Conservation (phyloP, 768 basidiomycete species). For the Asterophora lycoperdoides region DNA sequence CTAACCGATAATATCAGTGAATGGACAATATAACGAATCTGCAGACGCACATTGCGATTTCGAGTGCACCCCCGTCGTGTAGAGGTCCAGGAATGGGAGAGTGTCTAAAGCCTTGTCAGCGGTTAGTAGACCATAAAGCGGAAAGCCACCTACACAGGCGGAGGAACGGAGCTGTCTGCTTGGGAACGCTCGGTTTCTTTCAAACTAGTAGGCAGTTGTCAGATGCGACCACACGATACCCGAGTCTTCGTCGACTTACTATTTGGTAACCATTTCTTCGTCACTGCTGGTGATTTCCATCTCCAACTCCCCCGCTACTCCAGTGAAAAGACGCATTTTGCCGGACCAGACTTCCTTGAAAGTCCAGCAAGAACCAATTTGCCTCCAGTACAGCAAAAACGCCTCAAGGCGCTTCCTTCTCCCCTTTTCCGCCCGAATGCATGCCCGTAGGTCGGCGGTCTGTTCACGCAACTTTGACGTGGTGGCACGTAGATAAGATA, state of each 20-base stretch:
- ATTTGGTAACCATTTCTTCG: conserved; percentile 6
- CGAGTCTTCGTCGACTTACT: neutral
- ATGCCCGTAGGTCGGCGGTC: conserved; percentile 7
- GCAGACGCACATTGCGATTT: neutral
- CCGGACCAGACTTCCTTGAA: conserved; percentile 19
- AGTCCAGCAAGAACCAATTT: conserved; percentile 10
- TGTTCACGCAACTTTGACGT: conserved; percentile 8
- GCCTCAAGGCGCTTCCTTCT: conserved; percentile 15
- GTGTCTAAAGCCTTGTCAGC: neutral
- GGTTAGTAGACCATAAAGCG: neutral
- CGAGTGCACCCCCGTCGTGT: neutral
- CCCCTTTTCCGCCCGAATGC: conserved; percentile 13
- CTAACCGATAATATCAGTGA: neutral
- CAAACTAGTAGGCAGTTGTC: no score
- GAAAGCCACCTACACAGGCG: neutral
- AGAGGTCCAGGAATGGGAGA: neutral
- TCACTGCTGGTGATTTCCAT: conserved; percentile 14
- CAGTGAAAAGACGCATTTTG: conserved; percentile 6
- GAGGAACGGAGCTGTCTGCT: neutral
- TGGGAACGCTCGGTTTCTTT: no score
- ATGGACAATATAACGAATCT: neutral
- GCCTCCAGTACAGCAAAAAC: conserved; percentile 15
- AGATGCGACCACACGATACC: no score
- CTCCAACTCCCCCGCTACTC: neutral
- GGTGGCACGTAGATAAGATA: conserved; percentile 4